Percentiles rank a stretch among this genome's conserved stretches.
phyloP scores from a whole-genome alignment of 2,329 filamentous ascomycete genomes.

The Fusarium bulbicola region DNA sequence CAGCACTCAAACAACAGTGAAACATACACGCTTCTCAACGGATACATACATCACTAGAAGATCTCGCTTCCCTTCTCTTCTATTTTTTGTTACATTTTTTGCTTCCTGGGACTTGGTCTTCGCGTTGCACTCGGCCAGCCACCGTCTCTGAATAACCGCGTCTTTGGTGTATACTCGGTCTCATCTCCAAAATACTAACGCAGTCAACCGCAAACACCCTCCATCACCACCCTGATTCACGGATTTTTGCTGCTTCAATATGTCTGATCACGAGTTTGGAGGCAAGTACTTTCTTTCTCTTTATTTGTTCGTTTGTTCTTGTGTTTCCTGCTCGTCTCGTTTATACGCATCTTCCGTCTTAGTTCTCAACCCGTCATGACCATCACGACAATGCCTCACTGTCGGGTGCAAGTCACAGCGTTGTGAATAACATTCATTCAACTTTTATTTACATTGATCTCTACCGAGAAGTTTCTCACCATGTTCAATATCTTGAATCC shows the following conservation, averaged over 20 bases:
- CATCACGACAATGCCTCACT: constrained; percentile 28
- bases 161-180: constrained; percentile 25
- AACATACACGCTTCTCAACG: constrained; percentile 1
- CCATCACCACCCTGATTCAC: not conserved
- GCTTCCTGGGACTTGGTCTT: not conserved
- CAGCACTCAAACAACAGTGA: constrained; percentile 4
- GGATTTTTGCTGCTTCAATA: constrained; percentile 44
- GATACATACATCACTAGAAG: not conserved
- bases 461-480: not conserved
- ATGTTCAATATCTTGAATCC: not conserved
- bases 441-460: constrained; percentile 11
- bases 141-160: constrained; percentile 20
- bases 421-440: not conserved
- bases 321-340: not conserved
- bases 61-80: not conserved
- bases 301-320: constrained; percentile 8
- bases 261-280: constrained; percentile 74
- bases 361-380: constrained; percentile 1
- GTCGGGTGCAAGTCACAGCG: not conserved
- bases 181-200: not conserved
- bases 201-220: constrained; percentile 12
- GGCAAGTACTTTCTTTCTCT: constrained; percentile 55
- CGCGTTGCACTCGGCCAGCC: constrained; percentile 18
- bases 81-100: not conserved
- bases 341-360: constrained; percentile 2